phyloP scores from a whole-genome alignment of 23 red algal genomes.

The Gracilaria gracilis region DNA sequence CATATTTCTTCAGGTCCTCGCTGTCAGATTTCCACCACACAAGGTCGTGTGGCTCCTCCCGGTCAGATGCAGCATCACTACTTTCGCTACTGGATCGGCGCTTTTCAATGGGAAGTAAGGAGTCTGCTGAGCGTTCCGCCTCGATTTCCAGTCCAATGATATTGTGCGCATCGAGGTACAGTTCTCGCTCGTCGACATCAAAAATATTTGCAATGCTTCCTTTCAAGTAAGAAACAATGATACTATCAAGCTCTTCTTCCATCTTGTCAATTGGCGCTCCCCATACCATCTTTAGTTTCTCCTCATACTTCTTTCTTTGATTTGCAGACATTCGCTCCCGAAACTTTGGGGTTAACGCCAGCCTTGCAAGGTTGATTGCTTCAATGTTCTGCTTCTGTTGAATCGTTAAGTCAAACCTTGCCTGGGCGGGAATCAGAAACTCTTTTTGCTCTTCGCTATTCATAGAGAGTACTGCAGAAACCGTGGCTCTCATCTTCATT shows the following conservation, averaged over 20 bases:
- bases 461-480: conserved; percentile 4
- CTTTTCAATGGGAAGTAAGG: background rate
- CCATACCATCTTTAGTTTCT: conserved; percentile 4
- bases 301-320: conserved; percentile 22
- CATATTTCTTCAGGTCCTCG: conserved; percentile 12
- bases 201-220: conserved; percentile 5
- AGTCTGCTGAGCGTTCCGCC: conserved; percentile 11
- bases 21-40: background rate
- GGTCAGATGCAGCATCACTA: background rate
- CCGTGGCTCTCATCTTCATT: conserved; percentile 23
- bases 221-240: conserved; percentile 8
- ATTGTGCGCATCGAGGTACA: conserved; percentile 14
- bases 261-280: conserved; percentile 10
- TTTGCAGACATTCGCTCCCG: background rate
- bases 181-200: background rate
- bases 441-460: conserved; percentile 4
- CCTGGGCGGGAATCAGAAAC: background rate
- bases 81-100: conserved; percentile 6
- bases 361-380: background rate
- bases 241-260: conserved; percentile 5
- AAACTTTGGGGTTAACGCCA: background rate
- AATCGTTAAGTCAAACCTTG: conserved; percentile 3
- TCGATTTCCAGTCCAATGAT: conserved; percentile 7
- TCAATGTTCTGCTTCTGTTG: conserved; percentile 19
- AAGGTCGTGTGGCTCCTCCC: background rate